Conservation (phyloP, 768 basidiomycete genomes). For the Leccinellum rugosiceps region DNA sequence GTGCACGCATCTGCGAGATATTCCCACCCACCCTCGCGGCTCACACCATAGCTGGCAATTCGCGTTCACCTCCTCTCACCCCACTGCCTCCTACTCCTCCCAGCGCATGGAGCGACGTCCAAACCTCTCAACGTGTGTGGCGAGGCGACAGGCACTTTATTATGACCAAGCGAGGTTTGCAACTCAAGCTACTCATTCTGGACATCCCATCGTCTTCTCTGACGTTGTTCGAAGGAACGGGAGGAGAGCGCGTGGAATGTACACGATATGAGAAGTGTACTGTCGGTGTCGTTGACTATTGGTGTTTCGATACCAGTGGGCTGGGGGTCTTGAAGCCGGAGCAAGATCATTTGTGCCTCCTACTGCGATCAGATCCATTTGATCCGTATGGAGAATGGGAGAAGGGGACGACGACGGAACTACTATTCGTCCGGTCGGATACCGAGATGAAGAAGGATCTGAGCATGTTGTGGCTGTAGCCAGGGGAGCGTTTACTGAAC, state of each 20-base stretch:
- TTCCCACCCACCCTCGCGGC: background rate
- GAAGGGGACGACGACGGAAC: constrained; percentile 25
- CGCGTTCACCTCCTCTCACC: too few relatives aligned
- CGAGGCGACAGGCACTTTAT: constrained; percentile 27
- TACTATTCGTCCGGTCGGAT: constrained; percentile 23
- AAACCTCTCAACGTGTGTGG: constrained; percentile 10
- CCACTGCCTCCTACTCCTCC: background rate
- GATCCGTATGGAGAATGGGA: constrained; percentile 28
- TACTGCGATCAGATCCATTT: constrained; percentile 28
- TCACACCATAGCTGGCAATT: background rate
- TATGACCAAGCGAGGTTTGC: constrained; percentile 33
- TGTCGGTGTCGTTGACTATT: constrained; percentile 30
- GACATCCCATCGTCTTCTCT: constrained; percentile 17
- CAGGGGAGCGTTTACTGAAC: too few relatives aligned
- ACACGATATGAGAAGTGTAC: constrained; percentile 18
- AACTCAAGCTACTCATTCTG: constrained; percentile 24
- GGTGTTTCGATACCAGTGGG: constrained; percentile 32
- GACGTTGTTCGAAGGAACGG: constrained; percentile 17
- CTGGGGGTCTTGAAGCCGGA: constrained; percentile 17
- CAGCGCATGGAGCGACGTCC: background rate
- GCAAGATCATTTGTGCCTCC: constrained; percentile 30
- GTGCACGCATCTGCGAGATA: background rate
- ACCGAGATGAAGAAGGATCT: constrained; percentile 14
- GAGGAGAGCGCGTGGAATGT: constrained; percentile 9
- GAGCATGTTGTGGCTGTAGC: constrained; percentile 26